These are phyloP conservation scores for Stachybotrys chartarum DNA, from an alignment of 2,329 filamentous ascomycete species.

Conservation along the genomic window DNA sequence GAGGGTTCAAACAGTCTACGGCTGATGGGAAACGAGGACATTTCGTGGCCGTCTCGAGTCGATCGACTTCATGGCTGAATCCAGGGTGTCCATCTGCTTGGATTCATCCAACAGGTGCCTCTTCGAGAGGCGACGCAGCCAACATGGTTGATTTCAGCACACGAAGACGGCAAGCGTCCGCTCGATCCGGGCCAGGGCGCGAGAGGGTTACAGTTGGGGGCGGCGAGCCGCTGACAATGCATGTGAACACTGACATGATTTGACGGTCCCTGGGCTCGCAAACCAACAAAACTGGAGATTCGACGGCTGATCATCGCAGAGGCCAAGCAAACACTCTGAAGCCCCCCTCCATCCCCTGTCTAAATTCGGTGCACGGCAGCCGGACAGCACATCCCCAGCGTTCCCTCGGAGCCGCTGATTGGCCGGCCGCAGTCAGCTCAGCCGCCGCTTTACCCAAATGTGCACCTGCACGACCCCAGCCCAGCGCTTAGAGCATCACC, in stretches of 20 bases:
- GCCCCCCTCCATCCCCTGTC: background rate
- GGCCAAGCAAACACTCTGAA: no score
- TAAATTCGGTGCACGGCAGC: background rate
- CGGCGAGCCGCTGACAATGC: background rate
- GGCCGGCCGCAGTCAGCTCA: constrained; percentile 9
- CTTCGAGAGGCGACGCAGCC: no score
- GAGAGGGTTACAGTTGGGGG: background rate
- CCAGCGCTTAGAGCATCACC: constrained; percentile 23
- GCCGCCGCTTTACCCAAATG: constrained; percentile 17
- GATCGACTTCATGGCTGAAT: no score
- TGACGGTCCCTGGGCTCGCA: background rate
- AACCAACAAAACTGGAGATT: background rate
- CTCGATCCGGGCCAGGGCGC: background rate
- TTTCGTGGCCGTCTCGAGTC: no score
- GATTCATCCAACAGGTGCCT: no score
- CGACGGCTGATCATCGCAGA: background rate
- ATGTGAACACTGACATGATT: background rate
- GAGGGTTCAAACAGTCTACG: no score
- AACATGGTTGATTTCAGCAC: no score
- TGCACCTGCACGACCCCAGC: constrained; percentile 12
- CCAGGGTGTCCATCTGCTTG: no score
- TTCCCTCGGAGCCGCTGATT: constrained; percentile 10
- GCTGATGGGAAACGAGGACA: no score
- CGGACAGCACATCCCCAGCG: background rate
- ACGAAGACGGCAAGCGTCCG: no score